Evolutionary conservation across 768 basidiomycete species (phyloP), one percentile per base, ranked within the genome.

Genomic region (Heimioporus sp.): DNA sequence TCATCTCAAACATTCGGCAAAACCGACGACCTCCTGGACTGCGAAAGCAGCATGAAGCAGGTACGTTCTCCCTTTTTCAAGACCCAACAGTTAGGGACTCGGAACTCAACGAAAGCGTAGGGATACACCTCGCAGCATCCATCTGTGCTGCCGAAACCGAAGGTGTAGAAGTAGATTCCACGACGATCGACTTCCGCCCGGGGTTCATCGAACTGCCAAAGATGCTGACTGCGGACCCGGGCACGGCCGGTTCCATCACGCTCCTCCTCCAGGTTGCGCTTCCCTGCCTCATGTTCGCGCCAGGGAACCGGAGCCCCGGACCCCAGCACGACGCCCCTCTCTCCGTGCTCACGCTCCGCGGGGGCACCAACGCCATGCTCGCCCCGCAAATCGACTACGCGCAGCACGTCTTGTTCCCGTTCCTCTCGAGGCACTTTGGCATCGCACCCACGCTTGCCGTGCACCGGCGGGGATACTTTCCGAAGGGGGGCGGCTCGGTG

Each of bases 351-450:
- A 71, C 70, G 10, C 75, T 91, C 2, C 70, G 72, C 1, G 89
- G 90, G 9, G 90, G 88, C 3, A 90, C 89, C 3, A 90, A 90
- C 54, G 86, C 87, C 17, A 67, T 72, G 3, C 66, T 76, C 39
- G 87, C 88, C 6, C 90, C 90, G 0, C 90, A 90, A 56, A 79
- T 89, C 28, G 89, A 91, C 68, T 90, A 89, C 64, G 79, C 78
- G 5, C 73, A 80, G 44, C 71, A 81, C 54, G 69, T 90, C 44
- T 75, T 91, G 61, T 63, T 91, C 7, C 89, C 88, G 0, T 92
- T 91, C 64, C 65, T 89, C 30, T 71, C 68, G 20, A 72, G 66
- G 11, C 83, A 86, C 64, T 83, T 89, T 63, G 58, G 76, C 16
- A 47, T 76, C 38, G 50, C 65, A 9, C 66, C 78, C 2, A 66